These are phyloP conservation scores for Russula olivacea DNA, from an alignment of 768 basidiomycete species.

Conservation along the genomic window DNA sequence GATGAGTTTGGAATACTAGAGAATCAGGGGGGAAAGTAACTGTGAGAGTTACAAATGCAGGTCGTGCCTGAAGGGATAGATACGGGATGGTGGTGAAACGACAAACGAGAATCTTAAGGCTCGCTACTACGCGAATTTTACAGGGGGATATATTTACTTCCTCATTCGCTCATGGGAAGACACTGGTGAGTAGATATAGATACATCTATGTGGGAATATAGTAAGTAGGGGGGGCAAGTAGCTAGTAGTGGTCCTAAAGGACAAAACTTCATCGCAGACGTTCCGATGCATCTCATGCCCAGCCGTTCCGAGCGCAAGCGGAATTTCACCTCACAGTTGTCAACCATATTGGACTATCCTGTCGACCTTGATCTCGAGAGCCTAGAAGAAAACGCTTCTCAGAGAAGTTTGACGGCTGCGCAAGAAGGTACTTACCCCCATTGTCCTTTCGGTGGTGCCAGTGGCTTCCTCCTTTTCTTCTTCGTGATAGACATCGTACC, in stretches of 20 bases:
- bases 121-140: neutral
- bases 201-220: neutral
- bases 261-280: neutral
- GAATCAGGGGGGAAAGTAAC: no score
- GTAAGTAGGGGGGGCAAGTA: neutral
- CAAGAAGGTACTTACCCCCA: neutral
- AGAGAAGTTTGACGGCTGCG: neutral
- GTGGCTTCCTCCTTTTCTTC: neutral
- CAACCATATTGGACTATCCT: slow-evolving; percentile 2
- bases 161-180: neutral
- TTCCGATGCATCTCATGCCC: no score
- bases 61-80: no score
- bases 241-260: neutral
- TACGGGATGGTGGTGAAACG: no score
- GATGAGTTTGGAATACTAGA: no score
- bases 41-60: no score
- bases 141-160: neutral
- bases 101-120: no score
- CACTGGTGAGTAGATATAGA: neutral
- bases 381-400: neutral
- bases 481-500: neutral
- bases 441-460: neutral
- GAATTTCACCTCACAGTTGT: neutral
- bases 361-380: slow-evolving; percentile 14
- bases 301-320: neutral